phyloP scores from a whole-genome alignment of 345 rosid genomes.

The Salix viminalis region DNA sequence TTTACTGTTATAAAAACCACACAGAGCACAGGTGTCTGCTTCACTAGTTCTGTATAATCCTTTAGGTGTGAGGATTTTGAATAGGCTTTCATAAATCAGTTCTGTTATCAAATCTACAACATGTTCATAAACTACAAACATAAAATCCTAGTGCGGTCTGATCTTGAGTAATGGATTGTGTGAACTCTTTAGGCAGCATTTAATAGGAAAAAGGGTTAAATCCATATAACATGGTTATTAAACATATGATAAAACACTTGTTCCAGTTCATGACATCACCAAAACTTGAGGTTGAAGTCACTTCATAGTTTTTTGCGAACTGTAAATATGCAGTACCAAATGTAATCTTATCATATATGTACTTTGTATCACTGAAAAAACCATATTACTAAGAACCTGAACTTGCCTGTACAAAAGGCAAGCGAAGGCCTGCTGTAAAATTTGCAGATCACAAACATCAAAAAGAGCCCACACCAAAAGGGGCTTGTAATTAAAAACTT shows the following conservation, averaged over 20 bases:
- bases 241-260: neutral
- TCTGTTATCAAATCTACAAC: neutral
- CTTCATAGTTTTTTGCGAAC: neutral
- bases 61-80: neutral
- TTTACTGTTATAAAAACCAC: neutral
- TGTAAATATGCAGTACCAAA: neutral
- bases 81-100: neutral
- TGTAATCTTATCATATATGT: neutral
- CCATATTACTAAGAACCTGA: neutral
- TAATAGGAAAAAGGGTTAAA: too few species aligned
- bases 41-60: neutral
- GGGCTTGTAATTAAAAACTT: neutral
- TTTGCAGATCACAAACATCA: neutral
- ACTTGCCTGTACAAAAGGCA: neutral
- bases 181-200: neutral
- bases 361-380: neutral
- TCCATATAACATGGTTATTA: too few species aligned
- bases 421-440: neutral
- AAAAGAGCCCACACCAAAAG: neutral
- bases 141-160: too few species aligned
- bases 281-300: neutral
- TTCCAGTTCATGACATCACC: neutral
- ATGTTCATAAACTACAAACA: neutral
- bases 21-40: neutral
- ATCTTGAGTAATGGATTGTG: too few species aligned